These are phyloP conservation scores for Erigeron canadensis DNA, from an alignment of 129 eudicot species.

Conservation along the genomic window DNA sequence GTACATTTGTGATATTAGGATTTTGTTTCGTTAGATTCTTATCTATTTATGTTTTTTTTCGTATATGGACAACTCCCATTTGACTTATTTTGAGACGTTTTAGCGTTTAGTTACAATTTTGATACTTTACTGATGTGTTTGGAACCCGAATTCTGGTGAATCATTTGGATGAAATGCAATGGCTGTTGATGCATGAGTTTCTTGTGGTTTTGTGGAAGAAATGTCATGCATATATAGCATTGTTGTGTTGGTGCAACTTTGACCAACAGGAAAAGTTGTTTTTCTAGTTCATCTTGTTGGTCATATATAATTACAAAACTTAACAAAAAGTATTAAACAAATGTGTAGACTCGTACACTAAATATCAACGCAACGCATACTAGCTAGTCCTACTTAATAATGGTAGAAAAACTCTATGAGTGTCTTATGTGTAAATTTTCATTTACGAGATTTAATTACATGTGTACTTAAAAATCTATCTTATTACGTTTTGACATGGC, in stretches of 20 bases:
- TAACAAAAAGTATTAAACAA: too few relatives aligned
- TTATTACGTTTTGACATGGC: too few relatives aligned
- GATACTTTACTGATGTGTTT: constrained; percentile 16
- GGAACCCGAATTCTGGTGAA: constrained; percentile 24
- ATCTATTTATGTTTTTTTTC: constrained; percentile 1
- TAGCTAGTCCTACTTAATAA: too few relatives aligned
- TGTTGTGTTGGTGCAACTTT: constrained; percentile 13
- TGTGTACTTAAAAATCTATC: too few relatives aligned
- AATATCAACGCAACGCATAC: too few relatives aligned
- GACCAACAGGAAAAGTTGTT: not conserved
- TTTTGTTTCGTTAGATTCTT: constrained; percentile 16
- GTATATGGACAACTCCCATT: constrained; percentile 33
- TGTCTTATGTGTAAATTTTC: too few relatives aligned
- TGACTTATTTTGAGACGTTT: constrained; percentile 27
- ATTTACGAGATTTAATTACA: too few relatives aligned
- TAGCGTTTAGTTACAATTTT: constrained; percentile 10
- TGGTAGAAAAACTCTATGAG: too few relatives aligned
- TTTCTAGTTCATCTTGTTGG: not conserved
- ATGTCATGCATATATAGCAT: constrained; percentile 19
- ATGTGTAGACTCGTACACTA: too few relatives aligned
- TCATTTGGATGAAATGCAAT: constrained; percentile 31
- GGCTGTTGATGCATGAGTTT: constrained; percentile 24
- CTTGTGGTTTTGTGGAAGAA: constrained; percentile 25
- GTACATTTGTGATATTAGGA: constrained; percentile 35
- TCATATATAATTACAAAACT: not conserved